Evolutionary conservation across 225 moss, liverwort and hornwort species (phyloP).

Genomic region (Marchantia polymorpha): DNA sequence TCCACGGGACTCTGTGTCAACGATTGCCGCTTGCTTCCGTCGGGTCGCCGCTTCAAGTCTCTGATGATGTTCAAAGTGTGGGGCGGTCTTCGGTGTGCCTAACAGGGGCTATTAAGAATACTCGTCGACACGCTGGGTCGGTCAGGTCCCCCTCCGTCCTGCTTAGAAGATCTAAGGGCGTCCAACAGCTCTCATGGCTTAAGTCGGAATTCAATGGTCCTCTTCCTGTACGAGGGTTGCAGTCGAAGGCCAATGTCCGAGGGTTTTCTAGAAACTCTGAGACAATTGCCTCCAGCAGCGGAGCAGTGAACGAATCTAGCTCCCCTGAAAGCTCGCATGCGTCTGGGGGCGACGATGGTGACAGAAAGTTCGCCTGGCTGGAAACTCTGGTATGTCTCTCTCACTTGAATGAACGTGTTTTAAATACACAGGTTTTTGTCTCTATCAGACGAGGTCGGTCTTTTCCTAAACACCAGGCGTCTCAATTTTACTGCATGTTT

Average conservation of each 20-base stretch:
- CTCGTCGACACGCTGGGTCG: conserved; percentile 11
- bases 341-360: not conserved
- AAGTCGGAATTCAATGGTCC: conserved; percentile 14
- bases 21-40: not conserved
- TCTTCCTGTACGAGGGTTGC: conserved; percentile 4
- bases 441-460: too few relatives aligned
- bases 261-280: not conserved
- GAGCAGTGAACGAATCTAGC: conserved; percentile 1
- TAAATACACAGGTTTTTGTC: not conserved
- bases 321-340: not conserved
- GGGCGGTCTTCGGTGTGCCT: not conserved
- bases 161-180: conserved; percentile 4
- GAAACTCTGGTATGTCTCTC: conserved; percentile 6
- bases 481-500: too few relatives aligned
- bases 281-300: conserved; percentile 1
- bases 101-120: not conserved
- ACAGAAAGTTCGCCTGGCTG: not conserved
- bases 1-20: not conserved
- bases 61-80: not conserved
- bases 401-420: not conserved
- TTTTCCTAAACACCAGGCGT: too few relatives aligned
- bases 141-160: not conserved
- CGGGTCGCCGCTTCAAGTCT: not conserved
- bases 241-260: not conserved
- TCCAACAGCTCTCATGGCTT: conserved; percentile 6